Conservation (phyloP, 2,329 filamentous ascomycete species). For the Pseudopithomyces maydicus region DNA sequence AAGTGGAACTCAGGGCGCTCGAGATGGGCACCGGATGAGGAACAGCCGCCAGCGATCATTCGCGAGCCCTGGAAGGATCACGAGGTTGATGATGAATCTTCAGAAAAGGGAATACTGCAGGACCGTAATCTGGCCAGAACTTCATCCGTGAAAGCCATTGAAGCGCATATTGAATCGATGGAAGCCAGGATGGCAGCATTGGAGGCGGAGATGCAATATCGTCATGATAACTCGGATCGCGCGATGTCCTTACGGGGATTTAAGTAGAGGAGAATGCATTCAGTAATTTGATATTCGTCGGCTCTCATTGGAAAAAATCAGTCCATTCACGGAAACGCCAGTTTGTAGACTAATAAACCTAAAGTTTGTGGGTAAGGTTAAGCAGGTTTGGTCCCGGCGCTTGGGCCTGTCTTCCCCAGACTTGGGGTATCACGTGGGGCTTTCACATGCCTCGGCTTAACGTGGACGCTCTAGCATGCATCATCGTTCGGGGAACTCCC, state of each 20-base stretch:
- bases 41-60: background rate
- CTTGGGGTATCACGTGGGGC: slow-evolving; percentile 2
- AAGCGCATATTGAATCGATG: background rate
- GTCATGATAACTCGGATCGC: background rate
- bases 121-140: background rate
- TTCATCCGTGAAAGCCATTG: background rate
- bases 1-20: background rate
- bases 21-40: background rate
- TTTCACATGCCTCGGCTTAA: slow-evolving; percentile 16
- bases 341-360: too few species aligned
- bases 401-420: background rate
- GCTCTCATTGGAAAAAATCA: too few species aligned
- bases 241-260: background rate
- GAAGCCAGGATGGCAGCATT: background rate
- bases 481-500: slow-evolving; percentile 5
- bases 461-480: slow-evolving; percentile 6
- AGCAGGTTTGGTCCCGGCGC: background rate
- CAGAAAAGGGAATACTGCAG: background rate
- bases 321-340: too few species aligned
- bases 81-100: background rate
- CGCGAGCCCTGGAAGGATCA: background rate
- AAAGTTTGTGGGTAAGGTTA: too few species aligned
- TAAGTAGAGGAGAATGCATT: background rate
- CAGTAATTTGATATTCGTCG: too few species aligned
- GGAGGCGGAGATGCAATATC: background rate